A percentile compares a stretch with the other conserved stretches of the same genome.
Evolutionary conservation across 306 rosid genomes (phyloP).

Genomic region (Citrullus mucosospermus): DNA sequence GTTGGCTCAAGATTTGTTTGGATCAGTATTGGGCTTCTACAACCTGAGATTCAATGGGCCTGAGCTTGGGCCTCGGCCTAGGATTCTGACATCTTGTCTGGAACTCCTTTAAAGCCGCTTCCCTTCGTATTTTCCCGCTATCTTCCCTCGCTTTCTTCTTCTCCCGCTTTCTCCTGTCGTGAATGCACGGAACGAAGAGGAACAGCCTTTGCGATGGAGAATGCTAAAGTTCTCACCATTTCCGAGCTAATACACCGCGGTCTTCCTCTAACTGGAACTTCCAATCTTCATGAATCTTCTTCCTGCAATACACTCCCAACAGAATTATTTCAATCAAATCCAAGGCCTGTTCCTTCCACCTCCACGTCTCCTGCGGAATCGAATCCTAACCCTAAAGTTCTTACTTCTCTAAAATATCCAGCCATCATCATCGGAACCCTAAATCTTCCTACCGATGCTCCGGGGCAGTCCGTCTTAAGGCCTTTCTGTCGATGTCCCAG

Average conservation of each 20-base stretch:
- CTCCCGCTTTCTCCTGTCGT: neutral
- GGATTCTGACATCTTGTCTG: neutral
- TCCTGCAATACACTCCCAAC: slow-evolving; percentile 9
- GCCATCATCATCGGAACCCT: slow-evolving; percentile 47
- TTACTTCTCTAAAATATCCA: slow-evolving; percentile 29
- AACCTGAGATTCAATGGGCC: neutral
- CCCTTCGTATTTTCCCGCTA: slow-evolving; percentile 4
- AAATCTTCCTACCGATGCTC: slow-evolving; percentile 20
- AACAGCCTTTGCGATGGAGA: slow-evolving; percentile 23
- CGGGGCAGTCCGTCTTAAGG: neutral
- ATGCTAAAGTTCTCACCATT: slow-evolving; percentile 13
- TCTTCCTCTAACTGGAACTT: slow-evolving; percentile 45
- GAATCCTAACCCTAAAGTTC: slow-evolving; percentile 22
- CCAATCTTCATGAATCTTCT: slow-evolving; percentile 10
- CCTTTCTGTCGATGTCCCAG: slow-evolving; percentile 25
- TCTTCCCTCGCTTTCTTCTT: neutral
- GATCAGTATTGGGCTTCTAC: neutral
- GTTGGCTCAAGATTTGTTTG: neutral
- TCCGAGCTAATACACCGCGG: slow-evolving; percentile 29
- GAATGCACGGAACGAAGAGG: neutral
- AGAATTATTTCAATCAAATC: neutral
- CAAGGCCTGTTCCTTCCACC: neutral
- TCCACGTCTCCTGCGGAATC: neutral
- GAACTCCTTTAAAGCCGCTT: neutral
- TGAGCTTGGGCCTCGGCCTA: neutral